These are phyloP conservation scores for Barbatosphaeria neglecta DNA, from an alignment of 495 filamentous ascomycete genomes.

Conservation along the genomic window DNA sequence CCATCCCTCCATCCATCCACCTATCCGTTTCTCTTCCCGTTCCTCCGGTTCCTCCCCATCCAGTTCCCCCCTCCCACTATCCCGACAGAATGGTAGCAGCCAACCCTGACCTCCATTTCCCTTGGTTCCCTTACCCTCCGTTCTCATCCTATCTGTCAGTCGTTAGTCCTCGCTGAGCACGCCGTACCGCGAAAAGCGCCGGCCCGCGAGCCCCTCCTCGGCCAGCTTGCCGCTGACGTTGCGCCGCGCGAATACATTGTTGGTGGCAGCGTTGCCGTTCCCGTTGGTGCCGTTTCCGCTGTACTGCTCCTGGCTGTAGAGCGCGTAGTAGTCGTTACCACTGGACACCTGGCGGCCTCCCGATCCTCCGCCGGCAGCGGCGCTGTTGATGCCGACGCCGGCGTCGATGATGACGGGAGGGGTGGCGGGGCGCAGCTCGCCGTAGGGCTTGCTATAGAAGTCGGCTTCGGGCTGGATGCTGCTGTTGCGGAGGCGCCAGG, in stretches of 20 bases:
- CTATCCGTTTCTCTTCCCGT: too few relatives aligned
- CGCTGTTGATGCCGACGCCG: constrained; percentile 6
- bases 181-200: constrained; percentile 19
- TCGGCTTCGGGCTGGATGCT: constrained; percentile 40
- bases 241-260: constrained; percentile 31
- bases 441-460: constrained; percentile 42
- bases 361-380: too few relatives aligned
- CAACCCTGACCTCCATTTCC: too few relatives aligned
- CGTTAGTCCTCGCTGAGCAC: constrained; percentile 16
- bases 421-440: constrained; percentile 31
- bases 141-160: neutral
- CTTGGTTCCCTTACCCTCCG: too few relatives aligned
- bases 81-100: too few relatives aligned
- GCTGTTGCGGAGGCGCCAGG: constrained; percentile 12
- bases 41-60: too few relatives aligned
- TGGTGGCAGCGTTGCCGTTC: too few relatives aligned
- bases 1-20: too few relatives aligned
- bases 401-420: constrained; percentile 34
- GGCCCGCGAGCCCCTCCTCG: constrained; percentile 63
- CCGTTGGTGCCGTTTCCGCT: constrained; percentile 21
- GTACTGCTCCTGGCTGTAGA: too few relatives aligned
- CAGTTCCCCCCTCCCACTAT: too few relatives aligned
- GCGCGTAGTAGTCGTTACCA: constrained; percentile 52
- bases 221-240: constrained; percentile 77
- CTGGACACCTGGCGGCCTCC: constrained; percentile 33